Evolutionary conservation across 2,329 filamentous ascomycete species (phyloP).

Genomic region (Alternaria longipes): DNA sequence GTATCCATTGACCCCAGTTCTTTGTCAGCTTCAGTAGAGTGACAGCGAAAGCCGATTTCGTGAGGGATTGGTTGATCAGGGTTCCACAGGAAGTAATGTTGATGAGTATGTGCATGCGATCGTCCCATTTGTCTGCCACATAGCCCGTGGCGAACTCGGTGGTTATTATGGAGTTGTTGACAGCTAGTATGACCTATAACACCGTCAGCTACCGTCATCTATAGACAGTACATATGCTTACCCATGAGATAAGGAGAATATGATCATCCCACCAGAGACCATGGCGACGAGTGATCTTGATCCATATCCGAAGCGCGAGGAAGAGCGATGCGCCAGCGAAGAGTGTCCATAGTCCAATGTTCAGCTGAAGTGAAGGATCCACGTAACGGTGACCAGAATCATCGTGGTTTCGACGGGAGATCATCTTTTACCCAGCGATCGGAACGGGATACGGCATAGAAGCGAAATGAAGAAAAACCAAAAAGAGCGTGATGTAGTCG

Average conservation of each 20-base stretch:
- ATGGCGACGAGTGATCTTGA: constrained; percentile 50
- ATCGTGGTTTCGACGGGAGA: constrained; percentile 34
- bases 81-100: constrained; percentile 54
- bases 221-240: constrained; percentile 25
- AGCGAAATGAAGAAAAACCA: constrained; percentile 16
- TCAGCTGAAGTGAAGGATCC: constrained; percentile 48
- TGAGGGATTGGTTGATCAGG: constrained; percentile 49
- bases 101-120: constrained; percentile 64
- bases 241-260: constrained; percentile 50
- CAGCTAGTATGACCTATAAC: constrained; percentile 53
- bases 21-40: constrained; percentile 57
- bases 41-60: constrained; percentile 53
- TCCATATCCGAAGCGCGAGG: constrained; percentile 48
- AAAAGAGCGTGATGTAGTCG: constrained; percentile 10
- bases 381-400: constrained; percentile 38
- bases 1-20: constrained; percentile 53
- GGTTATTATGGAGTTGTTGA: constrained; percentile 58
- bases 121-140: constrained; percentile 59
- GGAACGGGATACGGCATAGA: constrained; percentile 17
- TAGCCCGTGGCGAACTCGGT: constrained; percentile 61
- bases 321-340: constrained; percentile 51
- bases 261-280: constrained; percentile 55
- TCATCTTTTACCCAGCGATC: constrained; percentile 34
- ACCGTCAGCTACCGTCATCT: constrained; percentile 13
- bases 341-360: constrained; percentile 52